Percentiles rank a stretch among this genome's conserved stretches.
Conservation (phyloP, 1,139 yeast species). For the Hyphopichia pseudoburtonii region DNA sequence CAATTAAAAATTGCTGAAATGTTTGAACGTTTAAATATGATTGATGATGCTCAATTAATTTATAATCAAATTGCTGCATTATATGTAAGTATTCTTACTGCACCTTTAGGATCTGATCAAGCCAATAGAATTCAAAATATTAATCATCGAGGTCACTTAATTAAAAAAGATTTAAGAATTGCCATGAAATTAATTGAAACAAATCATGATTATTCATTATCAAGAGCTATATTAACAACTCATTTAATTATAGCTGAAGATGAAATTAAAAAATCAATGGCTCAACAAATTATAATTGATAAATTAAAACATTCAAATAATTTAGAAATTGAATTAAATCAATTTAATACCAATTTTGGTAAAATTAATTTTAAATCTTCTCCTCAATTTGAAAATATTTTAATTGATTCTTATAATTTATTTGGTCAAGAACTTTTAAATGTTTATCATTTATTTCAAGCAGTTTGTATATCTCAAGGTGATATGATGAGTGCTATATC, state of each 20-base stretch:
- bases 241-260: constrained; percentile 68
- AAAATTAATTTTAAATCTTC: no score
- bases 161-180: constrained; percentile 70
- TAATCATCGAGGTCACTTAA: constrained; percentile 52
- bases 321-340: no score
- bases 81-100: constrained; percentile 58
- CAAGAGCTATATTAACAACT: constrained; percentile 57
- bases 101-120: constrained; percentile 22
- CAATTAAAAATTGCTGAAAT: constrained; percentile 85
- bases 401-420: constrained; percentile 18
- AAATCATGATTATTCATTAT: constrained; percentile 52
- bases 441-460: constrained; percentile 69
- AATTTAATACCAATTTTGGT: no score
- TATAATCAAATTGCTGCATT: constrained; percentile 68
- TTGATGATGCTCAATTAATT: constrained; percentile 60
- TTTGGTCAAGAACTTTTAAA: constrained; percentile 74
- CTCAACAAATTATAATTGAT: background rate
- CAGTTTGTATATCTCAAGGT: constrained; percentile 65
- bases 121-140: constrained; percentile 22
- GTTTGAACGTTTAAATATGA: constrained; percentile 66
- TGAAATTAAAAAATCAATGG: constrained; percentile 31
- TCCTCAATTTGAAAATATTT: background rate
- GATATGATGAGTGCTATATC: constrained; percentile 63
- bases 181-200: constrained; percentile 66
- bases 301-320: no score